Percentiles rank a stretch among this genome's conserved stretches.
Evolutionary conservation across 2,329 filamentous ascomycete genomes (phyloP).

Genomic region (Ceratocystiopsis brevicomis): DNA sequence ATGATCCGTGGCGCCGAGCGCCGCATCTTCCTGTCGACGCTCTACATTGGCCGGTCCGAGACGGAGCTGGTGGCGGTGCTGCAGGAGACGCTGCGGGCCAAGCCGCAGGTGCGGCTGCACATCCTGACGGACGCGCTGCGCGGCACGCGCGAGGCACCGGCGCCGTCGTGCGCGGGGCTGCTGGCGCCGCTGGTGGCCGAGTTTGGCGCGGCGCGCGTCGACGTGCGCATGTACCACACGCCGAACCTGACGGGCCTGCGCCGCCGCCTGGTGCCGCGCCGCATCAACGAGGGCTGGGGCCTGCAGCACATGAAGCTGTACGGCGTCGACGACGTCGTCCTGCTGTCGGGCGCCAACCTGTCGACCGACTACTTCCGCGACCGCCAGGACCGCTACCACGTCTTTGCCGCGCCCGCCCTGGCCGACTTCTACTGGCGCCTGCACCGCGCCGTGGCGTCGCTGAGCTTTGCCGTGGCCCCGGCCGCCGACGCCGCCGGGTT

Average conservation of each 20-base stretch:
- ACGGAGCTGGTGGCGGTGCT: slow-evolving; percentile 65
- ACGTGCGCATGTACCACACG: slow-evolving; percentile 95
- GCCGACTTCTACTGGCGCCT: slow-evolving; percentile 68
- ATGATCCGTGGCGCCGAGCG: slow-evolving; percentile 66
- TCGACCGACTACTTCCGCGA: slow-evolving; percentile 93
- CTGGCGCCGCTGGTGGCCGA: slow-evolving; percentile 67
- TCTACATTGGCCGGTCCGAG: slow-evolving; percentile 92
- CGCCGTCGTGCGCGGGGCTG: slow-evolving; percentile 65
- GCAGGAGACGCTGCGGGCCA: slow-evolving; percentile 51
- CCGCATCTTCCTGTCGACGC: slow-evolving; percentile 79
- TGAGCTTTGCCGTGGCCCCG: slow-evolving; percentile 67
- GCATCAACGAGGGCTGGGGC: slow-evolving; percentile 97
- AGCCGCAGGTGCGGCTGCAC: slow-evolving; percentile 61
- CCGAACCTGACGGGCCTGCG: slow-evolving; percentile 78
- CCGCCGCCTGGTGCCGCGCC: slow-evolving; percentile 66
- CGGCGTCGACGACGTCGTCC: slow-evolving; percentile 84
- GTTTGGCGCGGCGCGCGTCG: slow-evolving; percentile 68
- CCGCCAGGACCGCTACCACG: slow-evolving; percentile 81
- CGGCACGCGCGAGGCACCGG: slow-evolving; percentile 75
- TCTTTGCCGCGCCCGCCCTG: slow-evolving; percentile 63
- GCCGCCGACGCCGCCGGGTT: slow-evolving; percentile 31
- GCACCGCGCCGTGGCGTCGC: slow-evolving; percentile 54
- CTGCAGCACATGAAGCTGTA: slow-evolving; percentile 99
- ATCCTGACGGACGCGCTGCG: slow-evolving; percentile 82
- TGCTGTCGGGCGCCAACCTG: slow-evolving; percentile 84